phyloP scores from a whole-genome alignment of 257 asterid species.

The Nicotiana sylvestris region DNA sequence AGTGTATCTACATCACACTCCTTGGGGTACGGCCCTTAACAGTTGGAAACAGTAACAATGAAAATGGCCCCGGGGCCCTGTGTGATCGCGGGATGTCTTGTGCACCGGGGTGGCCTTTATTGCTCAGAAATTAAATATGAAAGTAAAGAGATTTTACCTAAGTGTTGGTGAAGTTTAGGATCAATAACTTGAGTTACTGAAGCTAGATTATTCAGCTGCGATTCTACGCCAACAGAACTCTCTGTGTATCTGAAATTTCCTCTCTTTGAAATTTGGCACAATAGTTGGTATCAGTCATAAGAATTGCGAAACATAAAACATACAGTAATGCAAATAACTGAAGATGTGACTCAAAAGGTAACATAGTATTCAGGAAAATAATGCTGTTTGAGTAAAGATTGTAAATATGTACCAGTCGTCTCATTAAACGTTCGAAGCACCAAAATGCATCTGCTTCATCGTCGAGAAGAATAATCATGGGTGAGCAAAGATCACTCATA shows the following conservation, averaged over 20 bases:
- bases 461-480: constrained; percentile 88
- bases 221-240: constrained; percentile 86
- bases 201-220: constrained; percentile 81
- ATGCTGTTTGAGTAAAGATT: background rate
- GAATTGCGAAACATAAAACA: background rate
- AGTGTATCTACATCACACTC: no score
- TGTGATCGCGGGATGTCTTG: no score
- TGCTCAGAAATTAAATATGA: background rate
- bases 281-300: background rate
- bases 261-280: constrained; percentile 57
- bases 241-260: constrained; percentile 97
- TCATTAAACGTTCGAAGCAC: constrained; percentile 94
- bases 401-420: constrained; percentile 58
- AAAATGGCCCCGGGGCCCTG: no score
- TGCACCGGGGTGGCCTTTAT: background rate
- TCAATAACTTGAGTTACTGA: constrained; percentile 88
- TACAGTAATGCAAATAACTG: background rate
- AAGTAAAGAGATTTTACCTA: constrained; percentile 47
- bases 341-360: background rate
- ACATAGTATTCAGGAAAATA: background rate
- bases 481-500: constrained; percentile 98
- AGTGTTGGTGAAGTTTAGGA: constrained; percentile 96
- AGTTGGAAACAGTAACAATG: no score
- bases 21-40: no score
- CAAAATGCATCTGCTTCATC: constrained; percentile 96